Percentiles rank a stretch among this genome's conserved stretches.
Conservation (phyloP, 2,329 filamentous ascomycete genomes). For the Alternaria sp. region DNA sequence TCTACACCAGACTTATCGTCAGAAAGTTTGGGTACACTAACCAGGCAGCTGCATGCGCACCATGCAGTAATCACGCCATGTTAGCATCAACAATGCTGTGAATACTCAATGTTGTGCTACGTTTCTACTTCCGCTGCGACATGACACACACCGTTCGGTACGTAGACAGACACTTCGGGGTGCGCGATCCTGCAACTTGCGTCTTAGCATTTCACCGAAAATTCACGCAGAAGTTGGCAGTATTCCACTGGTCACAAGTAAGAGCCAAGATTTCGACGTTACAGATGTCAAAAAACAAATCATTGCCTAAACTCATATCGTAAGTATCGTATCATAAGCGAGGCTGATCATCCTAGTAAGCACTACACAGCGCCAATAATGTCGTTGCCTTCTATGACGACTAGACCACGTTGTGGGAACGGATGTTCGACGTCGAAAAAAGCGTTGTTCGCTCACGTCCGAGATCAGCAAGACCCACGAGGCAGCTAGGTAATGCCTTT, state of each 20-base stretch:
- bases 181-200: not conserved
- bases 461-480: not conserved
- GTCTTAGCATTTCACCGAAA: not conserved
- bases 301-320: not conserved
- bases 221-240: not conserved
- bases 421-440: not conserved
- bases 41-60: not conserved
- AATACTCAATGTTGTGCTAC: not conserved
- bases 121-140: not conserved
- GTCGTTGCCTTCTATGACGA: not conserved
- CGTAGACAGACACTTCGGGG: not conserved
- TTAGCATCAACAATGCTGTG: not conserved
- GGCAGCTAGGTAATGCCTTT: not conserved
- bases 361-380: not conserved
- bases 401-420: not conserved
- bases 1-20: not conserved
- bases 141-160: not conserved
- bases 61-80: slow-evolving; percentile 2
- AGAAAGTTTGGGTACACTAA: not conserved
- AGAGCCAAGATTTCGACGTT: not conserved
- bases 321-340: not conserved
- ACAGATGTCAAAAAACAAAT: not conserved
- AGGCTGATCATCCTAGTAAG: not conserved
- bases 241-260: not conserved
- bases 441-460: not conserved